Conservation (phyloP, 805 yeast genomes). For the Metschnikowia hibisci region DNA sequence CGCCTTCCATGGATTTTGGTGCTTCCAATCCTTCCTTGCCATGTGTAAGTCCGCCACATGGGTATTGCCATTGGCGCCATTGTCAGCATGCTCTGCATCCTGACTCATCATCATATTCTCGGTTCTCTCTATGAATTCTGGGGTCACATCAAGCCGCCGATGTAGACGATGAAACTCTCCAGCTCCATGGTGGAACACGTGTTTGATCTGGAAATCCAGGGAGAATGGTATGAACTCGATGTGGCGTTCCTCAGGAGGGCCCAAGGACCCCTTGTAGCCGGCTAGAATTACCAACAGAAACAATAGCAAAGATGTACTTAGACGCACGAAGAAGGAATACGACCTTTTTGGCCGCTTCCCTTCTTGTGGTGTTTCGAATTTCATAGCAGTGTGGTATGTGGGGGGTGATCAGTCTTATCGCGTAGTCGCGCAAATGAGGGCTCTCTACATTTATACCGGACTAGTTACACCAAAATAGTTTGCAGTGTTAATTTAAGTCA, state of each 20-base stretch:
- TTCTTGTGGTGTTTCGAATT: background rate
- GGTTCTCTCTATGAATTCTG: slow-evolving; percentile 28
- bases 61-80: slow-evolving; percentile 7
- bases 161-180: slow-evolving; percentile 42
- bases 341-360: background rate
- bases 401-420: slow-evolving; percentile 3
- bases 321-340: background rate
- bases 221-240: background rate
- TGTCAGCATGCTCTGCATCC: background rate
- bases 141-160: slow-evolving; percentile 49
- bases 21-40: slow-evolving; percentile 20
- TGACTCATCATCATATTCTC: slow-evolving; percentile 2
- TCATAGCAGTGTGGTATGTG: slow-evolving; percentile 1
- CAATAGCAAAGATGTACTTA: background rate
- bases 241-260: slow-evolving; percentile 1
- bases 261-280: background rate
- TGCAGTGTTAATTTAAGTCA: too few relatives aligned
- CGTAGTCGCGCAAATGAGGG: background rate
- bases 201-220: slow-evolving; percentile 39
- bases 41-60: slow-evolving; percentile 35
- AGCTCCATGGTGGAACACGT: slow-evolving; percentile 60
- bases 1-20: slow-evolving; percentile 40
- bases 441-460: too few relatives aligned
- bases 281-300: background rate
- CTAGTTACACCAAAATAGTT: too few relatives aligned